phyloP scores from a whole-genome alignment of 345 rosid genomes.

The Hibiscus tridactylites region DNA sequence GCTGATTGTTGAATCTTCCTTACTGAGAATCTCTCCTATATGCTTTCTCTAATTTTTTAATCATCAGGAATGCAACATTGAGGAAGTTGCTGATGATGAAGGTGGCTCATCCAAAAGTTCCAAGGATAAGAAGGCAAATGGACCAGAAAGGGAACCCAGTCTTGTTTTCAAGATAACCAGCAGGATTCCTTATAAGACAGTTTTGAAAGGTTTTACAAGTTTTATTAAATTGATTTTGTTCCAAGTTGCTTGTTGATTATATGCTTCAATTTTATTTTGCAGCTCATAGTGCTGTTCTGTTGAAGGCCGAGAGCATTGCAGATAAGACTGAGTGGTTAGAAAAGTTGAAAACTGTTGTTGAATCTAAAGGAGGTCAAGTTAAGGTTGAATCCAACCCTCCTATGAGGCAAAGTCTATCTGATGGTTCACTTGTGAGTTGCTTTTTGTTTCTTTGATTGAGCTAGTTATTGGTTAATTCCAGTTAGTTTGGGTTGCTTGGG shows the following conservation, averaged over 20 bases:
- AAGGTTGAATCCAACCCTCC: slow-evolving; percentile 42
- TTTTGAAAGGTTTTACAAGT: slow-evolving; percentile 59
- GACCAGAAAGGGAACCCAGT: slow-evolving; percentile 58
- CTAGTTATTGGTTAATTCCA: background rate
- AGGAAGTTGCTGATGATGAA: slow-evolving; percentile 76
- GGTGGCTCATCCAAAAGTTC: slow-evolving; percentile 64
- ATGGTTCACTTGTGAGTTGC: slow-evolving; percentile 91
- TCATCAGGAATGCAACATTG: slow-evolving; percentile 80
- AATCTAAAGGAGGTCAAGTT: slow-evolving; percentile 61
- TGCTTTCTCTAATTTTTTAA: slow-evolving; percentile 9
- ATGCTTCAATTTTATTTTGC: slow-evolving; percentile 21
- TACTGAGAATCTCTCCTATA: background rate
- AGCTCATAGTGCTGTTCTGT: slow-evolving; percentile 81
- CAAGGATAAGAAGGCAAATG: slow-evolving; percentile 81
- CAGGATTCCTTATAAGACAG: slow-evolving; percentile 88
- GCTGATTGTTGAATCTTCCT: too few relatives aligned
- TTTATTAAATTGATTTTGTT: slow-evolving; percentile 10
- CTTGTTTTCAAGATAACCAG: slow-evolving; percentile 78
- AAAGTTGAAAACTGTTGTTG: slow-evolving; percentile 61
- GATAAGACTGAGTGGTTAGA: slow-evolving; percentile 87
- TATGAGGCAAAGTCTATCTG: slow-evolving; percentile 91
- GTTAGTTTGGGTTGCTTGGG: background rate
- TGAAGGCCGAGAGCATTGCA: slow-evolving; percentile 80
- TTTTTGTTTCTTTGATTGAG: background rate
- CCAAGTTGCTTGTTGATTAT: slow-evolving; percentile 1